Conservation (phyloP, 495 filamentous ascomycete species). For the Saxophila tyrrhenica region DNA sequence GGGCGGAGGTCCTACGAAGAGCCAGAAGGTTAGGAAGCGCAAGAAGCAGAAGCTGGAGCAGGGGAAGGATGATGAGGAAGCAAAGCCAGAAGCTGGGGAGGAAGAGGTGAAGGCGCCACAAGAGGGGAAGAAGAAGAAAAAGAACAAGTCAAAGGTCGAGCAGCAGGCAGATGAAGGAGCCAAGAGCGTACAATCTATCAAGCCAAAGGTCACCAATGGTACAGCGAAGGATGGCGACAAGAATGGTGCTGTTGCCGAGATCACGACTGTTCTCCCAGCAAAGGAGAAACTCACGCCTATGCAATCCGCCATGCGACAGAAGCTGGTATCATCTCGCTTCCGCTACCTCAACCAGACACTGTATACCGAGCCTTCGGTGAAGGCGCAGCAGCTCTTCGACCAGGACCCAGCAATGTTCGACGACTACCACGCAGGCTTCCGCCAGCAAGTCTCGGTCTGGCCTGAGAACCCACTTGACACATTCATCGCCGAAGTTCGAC, state of each 20-base stretch:
- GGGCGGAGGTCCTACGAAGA: constrained; percentile 33
- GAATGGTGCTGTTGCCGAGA: constrained; percentile 19
- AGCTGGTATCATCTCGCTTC: constrained; percentile 88
- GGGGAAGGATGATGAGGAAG: not conserved
- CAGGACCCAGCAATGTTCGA: constrained; percentile 78
- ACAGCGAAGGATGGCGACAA: constrained; percentile 2
- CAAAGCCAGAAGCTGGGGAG: not conserved
- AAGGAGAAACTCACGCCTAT: constrained; percentile 66
- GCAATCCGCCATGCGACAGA: constrained; percentile 84
- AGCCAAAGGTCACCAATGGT: constrained; percentile 12
- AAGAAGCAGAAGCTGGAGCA: constrained; percentile 30
- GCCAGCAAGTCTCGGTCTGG: constrained; percentile 87
- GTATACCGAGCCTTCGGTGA: constrained; percentile 76
- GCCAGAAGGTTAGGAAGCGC: constrained; percentile 35
- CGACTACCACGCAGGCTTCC: constrained; percentile 91
- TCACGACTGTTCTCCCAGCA: constrained; percentile 29
- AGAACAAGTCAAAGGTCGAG: constrained; percentile 4
- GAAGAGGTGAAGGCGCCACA: constrained; percentile 1
- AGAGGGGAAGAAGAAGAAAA: constrained; percentile 13
- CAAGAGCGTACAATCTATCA: constrained; percentile 24
- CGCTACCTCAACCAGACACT: constrained; percentile 93
- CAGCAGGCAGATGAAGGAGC: constrained; percentile 10
- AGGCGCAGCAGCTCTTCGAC: constrained; percentile 67
- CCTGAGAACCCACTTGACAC: constrained; percentile 86
- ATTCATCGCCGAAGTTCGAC: constrained; percentile 58